Evolutionary conservation across 1,139 yeast species (phyloP), one percentile per base, ranked within the genome.

Genomic region (Lodderomyces beijingensis): DNA sequence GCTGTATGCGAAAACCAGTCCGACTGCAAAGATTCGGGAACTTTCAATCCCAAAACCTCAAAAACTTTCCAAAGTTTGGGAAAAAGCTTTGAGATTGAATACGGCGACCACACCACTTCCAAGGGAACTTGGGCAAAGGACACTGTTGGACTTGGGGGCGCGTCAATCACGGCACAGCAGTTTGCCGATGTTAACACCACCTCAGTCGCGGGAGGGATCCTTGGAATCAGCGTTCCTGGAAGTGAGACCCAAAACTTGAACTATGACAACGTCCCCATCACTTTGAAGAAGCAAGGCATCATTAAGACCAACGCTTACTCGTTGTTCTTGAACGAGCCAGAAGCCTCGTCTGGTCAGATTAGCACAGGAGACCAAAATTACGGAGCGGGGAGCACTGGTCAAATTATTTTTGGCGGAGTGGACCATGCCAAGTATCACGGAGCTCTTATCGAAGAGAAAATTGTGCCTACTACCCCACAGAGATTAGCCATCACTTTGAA

Each of bases 101-200:
- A 42, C 20, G 43, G 31, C 13, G 45, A 42, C 31, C 28, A 35
- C 2, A 29, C 41, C 19, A 28, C 35, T 28, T 58, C 83, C 32
- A 70, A 74, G 53, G 67, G 75, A 36, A 55, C 65, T 36, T 79
- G 85, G 86, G 66, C 77, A 31, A 53, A 62, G 40, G 74, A 85
- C 41, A 32, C 32, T 42, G 17, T 47, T 18, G 27, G 21, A 11
- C 27, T 48, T 3, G 39, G 45, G 15, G 47, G 42, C 25, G 31
- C 35, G 21, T 29, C 49, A 8, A 35, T 42, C 15, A 35, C 27
- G 7, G 19, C 25, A 7, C 43, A 43, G 13, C 42, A 44, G 28
- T 48, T 53, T 39, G 57, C 46, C 14, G 45, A 36, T 24, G 54
- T 42, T 5, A 32, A 31, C 15, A 10, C 31, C 1, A 39, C 49